Evolutionary conservation across 345 rosid genomes (phyloP), one percentile per base, ranked within the genome.

Genomic region (Mercurialis annua): DNA sequence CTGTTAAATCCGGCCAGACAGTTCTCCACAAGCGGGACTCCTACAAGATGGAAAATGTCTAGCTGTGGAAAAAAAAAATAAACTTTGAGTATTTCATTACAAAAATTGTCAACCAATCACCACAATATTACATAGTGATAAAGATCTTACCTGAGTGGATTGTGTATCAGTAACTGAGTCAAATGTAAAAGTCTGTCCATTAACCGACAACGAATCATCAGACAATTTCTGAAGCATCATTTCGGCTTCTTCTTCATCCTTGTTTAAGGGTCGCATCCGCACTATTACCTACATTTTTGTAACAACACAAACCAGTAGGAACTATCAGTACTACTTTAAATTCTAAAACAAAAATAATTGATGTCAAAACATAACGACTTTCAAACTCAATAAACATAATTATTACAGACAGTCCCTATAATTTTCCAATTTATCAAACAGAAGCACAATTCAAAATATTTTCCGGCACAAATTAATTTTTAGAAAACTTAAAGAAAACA

Each of bases 1-100:
- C 99, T 92, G 74, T 95, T 95, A 66, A 95, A 95, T 52, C 99
- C 99, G 33, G 99, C 90, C 14, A 95, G 76, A 77, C 99, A 95
- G 62, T 95, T 95, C 66, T 95, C 98, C 5, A 95, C 98, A 0
- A 95, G 92, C 57, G 99, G 97, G 23, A 76, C 84, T 60, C 99
- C 99, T 15, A 92, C 86, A 43, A 85, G 96, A 83, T 88, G 80
- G 72, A 92, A 95, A 27, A 95, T 84, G 63, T 92, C 94, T 44
- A 78, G 65, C 99, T 95, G 90, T 57, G 73, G 52, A 44, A 30
- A 38, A 60, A 44, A 8, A 48, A 52, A 6, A 36, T 8, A 38
- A 55, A 23, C 4, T 12, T 52, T 77, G 31, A 65, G 66, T 21
- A 62, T 48, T 26, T 67, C 23, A 66, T 23, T 9, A 56, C 27